Conservation (phyloP, 2,329 filamentous ascomycete species). For the Fusarium illudens region DNA sequence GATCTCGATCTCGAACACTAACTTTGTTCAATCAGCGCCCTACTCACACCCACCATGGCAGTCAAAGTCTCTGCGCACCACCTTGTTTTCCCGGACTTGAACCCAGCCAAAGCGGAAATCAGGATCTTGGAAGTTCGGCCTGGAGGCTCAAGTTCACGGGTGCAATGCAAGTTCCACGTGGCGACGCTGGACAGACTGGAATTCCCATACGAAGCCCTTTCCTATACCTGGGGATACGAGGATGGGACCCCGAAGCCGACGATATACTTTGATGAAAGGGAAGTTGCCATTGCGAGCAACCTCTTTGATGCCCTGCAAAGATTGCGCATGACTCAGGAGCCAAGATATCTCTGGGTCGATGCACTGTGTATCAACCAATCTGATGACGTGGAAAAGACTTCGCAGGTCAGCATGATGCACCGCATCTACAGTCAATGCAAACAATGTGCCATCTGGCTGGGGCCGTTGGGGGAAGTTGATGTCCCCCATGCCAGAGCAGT, state of each 20-base stretch:
- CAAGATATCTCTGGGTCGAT: neutral
- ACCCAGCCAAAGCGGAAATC: neutral
- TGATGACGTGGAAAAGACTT: neutral
- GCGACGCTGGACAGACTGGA: neutral
- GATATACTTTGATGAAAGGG: neutral
- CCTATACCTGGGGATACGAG: neutral
- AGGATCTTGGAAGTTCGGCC: neutral
- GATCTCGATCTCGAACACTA: neutral
- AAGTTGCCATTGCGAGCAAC: neutral
- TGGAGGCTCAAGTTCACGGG: neutral
- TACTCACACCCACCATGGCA: neutral
- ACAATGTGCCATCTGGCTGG: neutral
- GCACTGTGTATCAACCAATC: neutral
- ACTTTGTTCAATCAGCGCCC: neutral
- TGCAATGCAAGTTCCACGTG: neutral
- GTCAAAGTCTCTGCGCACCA: neutral
- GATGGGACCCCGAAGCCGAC: neutral
- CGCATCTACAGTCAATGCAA: neutral
- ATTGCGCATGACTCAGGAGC: neutral
- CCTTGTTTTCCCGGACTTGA: neutral
- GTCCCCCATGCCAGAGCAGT: neutral
- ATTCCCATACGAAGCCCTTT: neutral
- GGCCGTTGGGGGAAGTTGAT: neutral
- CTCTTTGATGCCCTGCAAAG: neutral
- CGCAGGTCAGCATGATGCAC: constrained; percentile 4